Base-by-base conservation (phyloP, 192 early-diverging fungal genomes). In the Backusella luteola region DNA sequence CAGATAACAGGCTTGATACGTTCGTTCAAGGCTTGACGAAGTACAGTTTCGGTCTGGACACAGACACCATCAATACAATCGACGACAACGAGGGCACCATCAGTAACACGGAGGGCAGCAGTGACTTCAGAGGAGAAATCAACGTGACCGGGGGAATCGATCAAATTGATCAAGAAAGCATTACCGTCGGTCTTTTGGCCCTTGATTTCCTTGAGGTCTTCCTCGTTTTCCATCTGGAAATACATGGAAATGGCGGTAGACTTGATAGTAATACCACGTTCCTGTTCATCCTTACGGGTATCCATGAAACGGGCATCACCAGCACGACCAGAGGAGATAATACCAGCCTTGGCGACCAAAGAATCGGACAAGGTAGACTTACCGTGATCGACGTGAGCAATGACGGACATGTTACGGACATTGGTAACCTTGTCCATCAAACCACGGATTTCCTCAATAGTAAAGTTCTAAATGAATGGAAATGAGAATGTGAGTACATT, bases 201-300 rank as follows among this genome's bases (percentile, higher is more conserved):
- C 86, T 95, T 93, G 83, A 99, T 87, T 79, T 97, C 96, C 38
- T 59, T 71, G 44, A 99, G 82, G 84, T 97, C 95, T 70, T 96
- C 95, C 32, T 83, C 84, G 67, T 83, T 72, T 66, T 80, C 76
- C 88, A 98, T 93, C 88, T 96, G 93, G 83, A 99, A 98, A 93
- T 91, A 97, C 94, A 99, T 94, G 67, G 96, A 96, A 85, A 99
- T 99, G 80, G 97, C 96, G 66, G 96, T 99, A 67, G 97, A 97
- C 93, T 98, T 98, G 93, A 99, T 99, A 86, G 96, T 99, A 81
- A 99, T 98, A 92, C 98, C 94, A 90, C 98, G 97, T 73, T 98
- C 96, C 89, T 97, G 95, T 86, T 99, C 98, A 84, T 98, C 96
- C 76, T 89, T 87, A 84, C 96, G 94, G 80, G 97, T 98, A 82